These are phyloP conservation scores for Xylaria sp. DNA, from an alignment of 2,329 filamentous ascomycete genomes.

Conservation along the genomic window DNA sequence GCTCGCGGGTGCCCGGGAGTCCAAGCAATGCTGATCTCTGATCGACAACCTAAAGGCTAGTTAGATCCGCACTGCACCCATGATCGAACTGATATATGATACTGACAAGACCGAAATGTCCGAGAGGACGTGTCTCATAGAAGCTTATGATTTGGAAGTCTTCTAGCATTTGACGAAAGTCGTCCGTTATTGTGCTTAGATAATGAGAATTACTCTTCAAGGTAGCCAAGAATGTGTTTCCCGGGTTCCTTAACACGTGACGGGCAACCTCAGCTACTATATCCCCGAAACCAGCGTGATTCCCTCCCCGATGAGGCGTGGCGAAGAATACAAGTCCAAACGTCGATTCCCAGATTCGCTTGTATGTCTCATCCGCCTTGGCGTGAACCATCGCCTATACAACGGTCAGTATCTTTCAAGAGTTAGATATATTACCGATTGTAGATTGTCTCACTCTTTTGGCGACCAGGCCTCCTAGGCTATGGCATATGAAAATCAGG, in stretches of 20 bases:
- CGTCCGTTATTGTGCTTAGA: conserved; percentile 13
- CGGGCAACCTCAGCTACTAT: conserved; percentile 4
- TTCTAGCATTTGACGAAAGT: conserved; percentile 23
- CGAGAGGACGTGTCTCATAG: conserved; percentile 18
- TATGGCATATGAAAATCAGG: conserved; percentile 22
- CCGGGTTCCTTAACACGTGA: neutral
- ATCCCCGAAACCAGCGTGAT: conserved; percentile 1
- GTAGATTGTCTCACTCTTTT: conserved; percentile 1
- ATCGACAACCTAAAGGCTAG: conserved; percentile 13
- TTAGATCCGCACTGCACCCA: neutral
- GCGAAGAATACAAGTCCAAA: conserved; percentile 27
- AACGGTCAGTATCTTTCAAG: neutral
- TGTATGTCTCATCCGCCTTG: conserved; percentile 13
- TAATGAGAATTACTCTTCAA: conserved; percentile 1
- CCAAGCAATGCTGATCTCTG: conserved; percentile 16
- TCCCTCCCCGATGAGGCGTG: conserved; percentile 15
- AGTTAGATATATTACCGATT: neutral
- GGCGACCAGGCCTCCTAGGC: conserved; percentile 15
- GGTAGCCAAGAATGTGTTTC: conserved; percentile 15
- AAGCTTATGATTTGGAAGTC: conserved; percentile 28
- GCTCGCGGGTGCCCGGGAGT: conserved; percentile 22
- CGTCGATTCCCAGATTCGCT: conserved; percentile 17
- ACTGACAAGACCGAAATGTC: conserved; percentile 12
- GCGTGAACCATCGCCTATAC: conserved; percentile 17
- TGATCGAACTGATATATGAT: neutral